Evolutionary conservation across 208 protist genomes (phyloP).

Genomic region (Herpetomonas muscarum): DNA sequence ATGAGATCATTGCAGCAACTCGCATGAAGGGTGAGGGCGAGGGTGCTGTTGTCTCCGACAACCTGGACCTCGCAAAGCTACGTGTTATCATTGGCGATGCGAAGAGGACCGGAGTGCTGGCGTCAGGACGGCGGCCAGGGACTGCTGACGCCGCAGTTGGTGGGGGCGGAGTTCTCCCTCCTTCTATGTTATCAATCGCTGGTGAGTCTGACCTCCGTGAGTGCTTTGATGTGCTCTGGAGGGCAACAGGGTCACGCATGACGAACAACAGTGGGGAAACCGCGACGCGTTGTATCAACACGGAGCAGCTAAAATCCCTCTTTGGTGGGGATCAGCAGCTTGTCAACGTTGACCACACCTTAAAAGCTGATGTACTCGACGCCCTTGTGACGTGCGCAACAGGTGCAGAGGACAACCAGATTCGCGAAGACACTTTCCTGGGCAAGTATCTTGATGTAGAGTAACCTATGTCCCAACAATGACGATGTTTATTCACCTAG

Average conservation of each 20-base stretch:
- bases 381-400: conserved; percentile 24
- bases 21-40: no score
- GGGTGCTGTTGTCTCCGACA: no score
- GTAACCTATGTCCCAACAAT: no score
- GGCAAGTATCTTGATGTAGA: conserved; percentile 23
- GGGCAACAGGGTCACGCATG: conserved; percentile 5
- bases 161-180: no score
- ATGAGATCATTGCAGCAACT: no score
- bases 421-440: conserved; percentile 42
- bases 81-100: no score
- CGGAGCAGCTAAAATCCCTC: conserved; percentile 8
- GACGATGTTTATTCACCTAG: no score
- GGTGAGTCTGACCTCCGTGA: conserved; percentile 15
- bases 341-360: background rate
- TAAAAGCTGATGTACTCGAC: conserved; percentile 28
- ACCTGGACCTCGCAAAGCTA: no score
- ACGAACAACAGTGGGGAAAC: conserved; percentile 1
- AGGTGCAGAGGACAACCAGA: conserved; percentile 11
- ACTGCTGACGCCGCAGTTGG: no score
- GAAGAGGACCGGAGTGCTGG: no score
- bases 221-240: conserved; percentile 38
- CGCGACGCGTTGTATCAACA: conserved; percentile 11
- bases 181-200: conserved; percentile 18
- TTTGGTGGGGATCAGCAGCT: background rate
- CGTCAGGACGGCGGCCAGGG: no score